Evolutionary conservation across 2,329 filamentous ascomycete species (phyloP), one percentile per base, ranked within the genome.

Genomic region (Aspergillus terreus): DNA sequence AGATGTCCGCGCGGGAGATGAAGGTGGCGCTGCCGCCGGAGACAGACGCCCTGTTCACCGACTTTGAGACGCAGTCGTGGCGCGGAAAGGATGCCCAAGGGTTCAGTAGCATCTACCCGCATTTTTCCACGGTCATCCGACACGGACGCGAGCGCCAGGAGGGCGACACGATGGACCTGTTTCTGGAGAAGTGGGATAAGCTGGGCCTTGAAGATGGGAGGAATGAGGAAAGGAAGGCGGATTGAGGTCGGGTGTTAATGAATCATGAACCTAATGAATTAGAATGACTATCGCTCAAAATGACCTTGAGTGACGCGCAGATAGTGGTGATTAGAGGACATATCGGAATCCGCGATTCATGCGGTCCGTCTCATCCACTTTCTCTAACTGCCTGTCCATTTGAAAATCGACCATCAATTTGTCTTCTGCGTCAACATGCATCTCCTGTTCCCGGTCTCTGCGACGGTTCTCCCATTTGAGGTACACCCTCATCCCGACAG

Each of bases 181-280:
- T 67, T 49, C 47, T 68, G 17, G 57, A 63, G 43, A 67, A 67
- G 48, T 68, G 63, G 63, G 62, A 63, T 44, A 49, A 55, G 19
- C 23, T 66, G 23, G 49, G n/a, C 10, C 40, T 58, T 10, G 44
- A 17, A 4, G 49, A 55, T 4, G 27, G 33, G 10, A 5, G 17
- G 2, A 15, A 44, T 10, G 19, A 49, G 17, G 23, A 44, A 47
- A 27, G 1, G 6, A 30, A 9, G 7, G 3, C 27, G 27, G 7
- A 30, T 30, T 30, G 27, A 30, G 27, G 6, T 10, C 7, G 27
- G 10, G 27, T 11, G 7, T 30, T 10, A 30, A 30, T 30, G 27
- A 30, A 9, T 30, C 7, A 30, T 30, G 27, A 30, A 30, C 27
- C 27, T 30, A 30, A 30, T 30, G 27, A 30, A 30, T 11, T 30